Evolutionary conservation across 2,329 filamentous ascomycete genomes (phyloP).

Genomic region (Monosporascus sp.): DNA sequence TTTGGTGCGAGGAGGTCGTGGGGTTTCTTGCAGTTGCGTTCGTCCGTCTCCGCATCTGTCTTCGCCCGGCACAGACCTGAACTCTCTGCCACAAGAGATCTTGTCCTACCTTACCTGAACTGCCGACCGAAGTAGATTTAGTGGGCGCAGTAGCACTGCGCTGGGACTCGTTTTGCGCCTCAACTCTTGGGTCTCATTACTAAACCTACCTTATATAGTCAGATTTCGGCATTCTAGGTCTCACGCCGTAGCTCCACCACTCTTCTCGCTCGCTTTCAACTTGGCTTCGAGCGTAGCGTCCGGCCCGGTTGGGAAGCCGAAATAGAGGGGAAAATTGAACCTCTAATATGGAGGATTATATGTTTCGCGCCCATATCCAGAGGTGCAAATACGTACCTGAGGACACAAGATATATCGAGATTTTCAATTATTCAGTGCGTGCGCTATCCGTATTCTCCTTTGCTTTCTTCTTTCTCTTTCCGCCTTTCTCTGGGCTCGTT

Average conservation of each 20-base stretch:
- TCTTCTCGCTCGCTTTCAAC: not conserved
- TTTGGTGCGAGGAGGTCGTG: no score
- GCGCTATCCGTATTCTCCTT: not conserved
- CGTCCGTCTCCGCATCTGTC: no score
- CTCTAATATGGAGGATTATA: conserved; percentile 51
- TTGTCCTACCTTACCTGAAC: no score
- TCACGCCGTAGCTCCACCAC: not conserved
- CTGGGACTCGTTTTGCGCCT: no score
- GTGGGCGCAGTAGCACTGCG: no score
- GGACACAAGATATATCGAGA: conserved; percentile 50
- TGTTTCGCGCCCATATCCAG: conserved; percentile 45
- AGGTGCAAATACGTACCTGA: conserved; percentile 46
- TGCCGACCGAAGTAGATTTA: no score
- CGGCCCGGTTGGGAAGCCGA: not conserved
- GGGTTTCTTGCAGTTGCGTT: no score
- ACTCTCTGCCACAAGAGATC: no score
- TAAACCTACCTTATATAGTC: no score
- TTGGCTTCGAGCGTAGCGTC: not conserved
- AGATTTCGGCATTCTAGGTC: no score
- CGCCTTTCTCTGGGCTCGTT: not conserved
- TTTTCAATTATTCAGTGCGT: conserved; percentile 55
- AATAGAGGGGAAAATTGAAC: not conserved
- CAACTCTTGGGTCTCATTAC: no score
- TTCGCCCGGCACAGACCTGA: no score
- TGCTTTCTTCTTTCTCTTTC: not conserved